These are phyloP conservation scores for Penicillium sp. DNA, from an alignment of 2,329 filamentous ascomycete genomes.

Conservation along the genomic window DNA sequence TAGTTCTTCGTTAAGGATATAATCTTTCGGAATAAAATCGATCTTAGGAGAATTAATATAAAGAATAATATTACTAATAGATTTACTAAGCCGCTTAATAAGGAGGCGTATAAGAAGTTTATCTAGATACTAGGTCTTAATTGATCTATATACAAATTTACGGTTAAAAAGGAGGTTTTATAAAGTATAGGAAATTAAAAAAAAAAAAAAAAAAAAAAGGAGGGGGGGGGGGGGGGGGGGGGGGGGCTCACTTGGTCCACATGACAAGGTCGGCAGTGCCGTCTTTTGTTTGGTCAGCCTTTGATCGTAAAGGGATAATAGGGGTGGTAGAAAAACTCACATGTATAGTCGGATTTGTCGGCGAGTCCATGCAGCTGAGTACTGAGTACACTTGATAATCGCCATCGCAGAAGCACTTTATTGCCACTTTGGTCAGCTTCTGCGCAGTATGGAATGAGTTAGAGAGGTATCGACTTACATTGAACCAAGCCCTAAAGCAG, in stretches of 20 bases:
- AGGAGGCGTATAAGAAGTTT: too few relatives aligned
- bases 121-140: too few relatives aligned
- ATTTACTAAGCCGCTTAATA: too few relatives aligned
- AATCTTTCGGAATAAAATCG: too few relatives aligned
- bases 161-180: too few relatives aligned
- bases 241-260: slow-evolving; percentile 43
- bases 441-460: background rate
- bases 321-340: slow-evolving; percentile 22
- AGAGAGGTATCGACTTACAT: slow-evolving; percentile 21
- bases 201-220: too few relatives aligned
- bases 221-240: too few relatives aligned
- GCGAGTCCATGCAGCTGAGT: slow-evolving; percentile 30
- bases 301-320: background rate
- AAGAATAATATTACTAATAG: too few relatives aligned
- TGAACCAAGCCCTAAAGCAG: slow-evolving; percentile 30
- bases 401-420: slow-evolving; percentile 33
- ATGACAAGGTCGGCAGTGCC: slow-evolving; percentile 45
- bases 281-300: slow-evolving; percentile 11
- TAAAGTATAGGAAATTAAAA: too few relatives aligned
- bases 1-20: too few relatives aligned
- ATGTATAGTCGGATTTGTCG: slow-evolving; percentile 28
- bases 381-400: slow-evolving; percentile 34
- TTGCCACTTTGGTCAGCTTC: background rate
- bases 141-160: too few relatives aligned
- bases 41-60: too few relatives aligned